Base-by-base conservation (phyloP, 2,329 filamentous ascomycete genomes). In the Fusarium circinatum region DNA sequence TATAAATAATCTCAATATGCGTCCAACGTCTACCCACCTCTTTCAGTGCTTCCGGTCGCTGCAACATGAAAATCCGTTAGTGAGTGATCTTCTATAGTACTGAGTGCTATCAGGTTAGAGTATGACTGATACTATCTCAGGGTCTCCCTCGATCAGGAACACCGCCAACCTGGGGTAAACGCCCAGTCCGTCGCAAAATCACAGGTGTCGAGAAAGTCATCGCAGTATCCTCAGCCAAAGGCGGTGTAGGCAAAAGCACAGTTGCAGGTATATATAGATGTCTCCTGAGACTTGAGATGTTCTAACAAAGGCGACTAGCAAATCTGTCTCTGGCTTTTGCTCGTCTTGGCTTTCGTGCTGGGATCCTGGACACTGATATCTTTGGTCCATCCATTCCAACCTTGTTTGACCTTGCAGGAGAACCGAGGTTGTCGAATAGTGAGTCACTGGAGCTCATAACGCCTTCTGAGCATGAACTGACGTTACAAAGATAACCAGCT, bases 221-320 rank as follows among this genome's bases (percentile, higher is more conserved):
- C 67, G 95, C 95, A n/a, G 94, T 99, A 20, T 98, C 95, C 8
- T 98, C 95, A 4, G 96, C 96, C 20, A 99, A 99, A 80, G 96
- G 96, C 6, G 96, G 96, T n/a, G 96, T 99, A 1, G 96, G 96
- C 3, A 99, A 99, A 81, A 98, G 94, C 76, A 99, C 96, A 13
- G 91, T 98, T 49, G 92, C 96, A 67, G 93, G 94, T 94, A 82
- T 41, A 62, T 22, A 65, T 36, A 9, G 10, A 32, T 14, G 18
- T 15, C 28, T 26, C 48, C 26, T 17, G 41, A 13, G 9, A 17
- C 15, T 28, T n/a, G 39, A 44, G 6, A 1, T 32, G 3, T 52
- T 22, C 47, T 59, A 51, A 74, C n/a, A n/a, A 15, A 24, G 14
- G 14, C 18, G 18, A 49, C n/a, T 71, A 88, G 90, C 89, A 52